Percentiles rank a stretch among this genome's conserved stretches.
phyloP scores from a whole-genome alignment of 768 basidiomycete genomes.

The Hygrophoropsis aurantiaca region DNA sequence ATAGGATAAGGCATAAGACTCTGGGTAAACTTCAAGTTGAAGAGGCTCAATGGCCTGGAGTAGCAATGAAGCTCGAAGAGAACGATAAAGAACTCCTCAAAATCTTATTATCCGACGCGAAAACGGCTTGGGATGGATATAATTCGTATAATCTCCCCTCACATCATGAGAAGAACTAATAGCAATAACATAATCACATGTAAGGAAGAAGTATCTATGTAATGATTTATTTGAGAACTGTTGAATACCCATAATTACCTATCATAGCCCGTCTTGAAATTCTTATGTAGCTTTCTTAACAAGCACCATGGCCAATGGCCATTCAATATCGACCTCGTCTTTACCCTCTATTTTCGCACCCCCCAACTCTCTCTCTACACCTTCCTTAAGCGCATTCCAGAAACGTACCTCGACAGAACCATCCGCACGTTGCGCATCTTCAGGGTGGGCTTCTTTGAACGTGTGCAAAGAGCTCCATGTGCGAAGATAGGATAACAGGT shows the following conservation, averaged over 20 bases:
- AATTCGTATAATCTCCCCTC: not conserved
- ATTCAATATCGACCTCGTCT: slow-evolving; percentile 38
- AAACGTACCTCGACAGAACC: slow-evolving; percentile 69
- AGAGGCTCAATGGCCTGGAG: not conserved
- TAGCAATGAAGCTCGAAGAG: not conserved
- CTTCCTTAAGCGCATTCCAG: slow-evolving; percentile 52
- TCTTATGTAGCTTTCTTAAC: slow-evolving; percentile 7
- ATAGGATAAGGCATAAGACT: not conserved
- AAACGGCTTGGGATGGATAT: not conserved
- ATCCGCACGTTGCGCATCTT: slow-evolving; percentile 46
- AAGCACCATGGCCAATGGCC: slow-evolving; percentile 34
- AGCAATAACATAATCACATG: no score
- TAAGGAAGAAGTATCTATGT: no score
- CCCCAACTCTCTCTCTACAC: slow-evolving; percentile 22
- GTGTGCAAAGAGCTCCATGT: slow-evolving; percentile 72
- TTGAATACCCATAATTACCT: no score
- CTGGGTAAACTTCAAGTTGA: not conserved
- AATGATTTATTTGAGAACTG: no score
- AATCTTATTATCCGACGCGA: not conserved
- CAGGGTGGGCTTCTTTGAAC: slow-evolving; percentile 62
- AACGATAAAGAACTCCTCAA: not conserved
- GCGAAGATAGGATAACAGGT: slow-evolving; percentile 64
- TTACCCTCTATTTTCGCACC: slow-evolving; percentile 17
- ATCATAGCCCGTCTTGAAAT: no score
- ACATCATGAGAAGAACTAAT: no score